Percentiles rank a stretch among this genome's conserved stretches.
phyloP scores from a whole-genome alignment of 768 basidiomycete genomes.

The Trametes elegans region DNA sequence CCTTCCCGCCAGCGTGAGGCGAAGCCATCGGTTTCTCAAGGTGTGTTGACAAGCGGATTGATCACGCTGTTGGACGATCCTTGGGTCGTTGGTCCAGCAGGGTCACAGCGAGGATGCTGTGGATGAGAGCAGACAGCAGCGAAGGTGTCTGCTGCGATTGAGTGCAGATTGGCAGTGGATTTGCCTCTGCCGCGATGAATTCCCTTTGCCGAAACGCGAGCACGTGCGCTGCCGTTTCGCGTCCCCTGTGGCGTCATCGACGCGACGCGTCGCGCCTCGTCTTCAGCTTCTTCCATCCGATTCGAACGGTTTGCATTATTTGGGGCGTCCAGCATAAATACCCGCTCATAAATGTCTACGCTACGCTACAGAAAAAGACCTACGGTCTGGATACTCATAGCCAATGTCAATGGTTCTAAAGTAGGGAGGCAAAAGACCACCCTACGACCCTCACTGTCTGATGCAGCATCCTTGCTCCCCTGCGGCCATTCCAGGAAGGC shows the following conservation, averaged over 20 bases:
- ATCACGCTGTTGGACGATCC: background rate
- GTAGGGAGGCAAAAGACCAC: too few relatives aligned
- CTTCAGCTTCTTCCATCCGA: background rate
- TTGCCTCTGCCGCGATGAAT: background rate
- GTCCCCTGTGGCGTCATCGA: slow-evolving; percentile 9
- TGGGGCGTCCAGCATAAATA: too few relatives aligned
- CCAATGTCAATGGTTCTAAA: too few relatives aligned
- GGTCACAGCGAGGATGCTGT: too few relatives aligned
- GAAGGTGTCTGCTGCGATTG: background rate
- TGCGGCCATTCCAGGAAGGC: background rate
- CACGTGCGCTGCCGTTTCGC: slow-evolving; percentile 18
- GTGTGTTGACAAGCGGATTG: background rate
- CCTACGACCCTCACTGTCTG: background rate
- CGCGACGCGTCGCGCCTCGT: slow-evolving; percentile 2
- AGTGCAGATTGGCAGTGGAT: background rate
- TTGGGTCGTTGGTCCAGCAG: background rate
- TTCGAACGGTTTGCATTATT: too few relatives aligned
- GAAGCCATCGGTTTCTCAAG: background rate
- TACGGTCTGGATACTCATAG: too few relatives aligned
- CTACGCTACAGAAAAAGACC: too few relatives aligned
- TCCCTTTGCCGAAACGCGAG: slow-evolving; percentile 4
- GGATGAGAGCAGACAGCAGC: background rate
- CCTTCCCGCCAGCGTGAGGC: background rate
- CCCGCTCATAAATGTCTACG: too few relatives aligned
- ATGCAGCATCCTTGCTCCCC: background rate